Evolutionary conservation across 345 rosid genomes (phyloP).

Genomic region (Pugionium cornutum): DNA sequence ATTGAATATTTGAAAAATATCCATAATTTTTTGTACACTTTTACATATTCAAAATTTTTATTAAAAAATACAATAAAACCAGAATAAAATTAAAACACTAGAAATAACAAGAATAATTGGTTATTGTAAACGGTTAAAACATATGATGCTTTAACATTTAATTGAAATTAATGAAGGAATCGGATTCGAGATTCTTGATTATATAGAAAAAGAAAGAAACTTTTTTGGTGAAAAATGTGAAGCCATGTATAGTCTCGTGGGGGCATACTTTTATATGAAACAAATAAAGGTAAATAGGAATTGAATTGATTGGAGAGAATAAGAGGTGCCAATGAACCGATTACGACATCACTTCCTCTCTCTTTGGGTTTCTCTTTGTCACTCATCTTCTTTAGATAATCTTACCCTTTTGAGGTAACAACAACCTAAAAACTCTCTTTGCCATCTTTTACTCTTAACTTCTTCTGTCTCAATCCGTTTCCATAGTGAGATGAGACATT

Average conservation of each 20-base stretch:
- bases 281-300: slow-evolving; percentile 29
- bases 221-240: background rate
- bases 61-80: too few relatives aligned
- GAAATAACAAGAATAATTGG: too few relatives aligned
- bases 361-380: slow-evolving; percentile 35
- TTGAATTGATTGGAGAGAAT: slow-evolving; percentile 36
- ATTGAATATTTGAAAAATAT: too few relatives aligned
- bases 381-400: slow-evolving; percentile 40
- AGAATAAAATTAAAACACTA: too few relatives aligned
- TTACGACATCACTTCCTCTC: slow-evolving; percentile 29
- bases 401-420: slow-evolving; percentile 8
- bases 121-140: too few relatives aligned
- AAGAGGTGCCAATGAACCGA: slow-evolving; percentile 40
- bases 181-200: too few relatives aligned
- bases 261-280: slow-evolving; percentile 27
- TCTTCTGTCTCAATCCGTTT: slow-evolving; percentile 33
- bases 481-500: slow-evolving; percentile 36
- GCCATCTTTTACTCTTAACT: slow-evolving; percentile 28
- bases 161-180: too few relatives aligned
- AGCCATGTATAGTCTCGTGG: background rate
- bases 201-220: too few relatives aligned
- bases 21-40: too few relatives aligned
- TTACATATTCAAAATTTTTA: too few relatives aligned
- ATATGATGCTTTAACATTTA: too few relatives aligned
- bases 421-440: background rate